Base-by-base conservation (phyloP, 2,329 filamentous ascomycete genomes). In the Monosporascus ibericus region DNA sequence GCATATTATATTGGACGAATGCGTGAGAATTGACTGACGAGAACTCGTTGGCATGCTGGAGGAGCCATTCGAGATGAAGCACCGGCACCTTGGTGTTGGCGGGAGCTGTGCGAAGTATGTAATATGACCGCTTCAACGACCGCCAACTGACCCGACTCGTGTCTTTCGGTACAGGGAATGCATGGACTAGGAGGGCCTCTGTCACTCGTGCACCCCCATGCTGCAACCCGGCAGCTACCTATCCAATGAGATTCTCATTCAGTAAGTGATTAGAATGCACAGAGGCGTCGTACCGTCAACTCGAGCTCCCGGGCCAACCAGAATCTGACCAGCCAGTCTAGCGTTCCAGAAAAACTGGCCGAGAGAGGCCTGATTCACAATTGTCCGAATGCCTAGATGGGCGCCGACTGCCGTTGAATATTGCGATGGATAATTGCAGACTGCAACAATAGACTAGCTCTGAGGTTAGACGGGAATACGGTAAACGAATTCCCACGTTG, bases 271-370 rank as follows among this genome's bases (percentile, higher is more conserved):
- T 30, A 18, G 38, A 44, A 58, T 60, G 62, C 61, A 60, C 40
- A 38, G 48, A 60, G 62, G 58, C 60, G 58, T 53, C 40, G 44
- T 51, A 50, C 60, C 47, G 58, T 58, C 55, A 58, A 46, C 48
- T 58, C 55, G 52, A 47, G 27, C 27, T 30, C 11, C 27, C 27
- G 27, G 27, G 27, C 27, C 27, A 30, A 30, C 27, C 27, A 30
- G 27, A 30, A 30, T 30, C 27, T 30, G 27, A 30, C 27, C 2
- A 9, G 8, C 9, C 3, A 30, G 27, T 11, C 27, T 6, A 27
- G 8, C 9, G 27, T 30, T 30, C 9, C 9, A 30, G 27, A 30
- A 30, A 11, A 6, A 18, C 39, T 15, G 8, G 20, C n/a, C 8
- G 7, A 20, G 18, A 42, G 39, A 42, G 5, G 39, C 8, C 18